phyloP scores from a whole-genome alignment of 768 basidiomycete genomes.

The Postia placenta region DNA sequence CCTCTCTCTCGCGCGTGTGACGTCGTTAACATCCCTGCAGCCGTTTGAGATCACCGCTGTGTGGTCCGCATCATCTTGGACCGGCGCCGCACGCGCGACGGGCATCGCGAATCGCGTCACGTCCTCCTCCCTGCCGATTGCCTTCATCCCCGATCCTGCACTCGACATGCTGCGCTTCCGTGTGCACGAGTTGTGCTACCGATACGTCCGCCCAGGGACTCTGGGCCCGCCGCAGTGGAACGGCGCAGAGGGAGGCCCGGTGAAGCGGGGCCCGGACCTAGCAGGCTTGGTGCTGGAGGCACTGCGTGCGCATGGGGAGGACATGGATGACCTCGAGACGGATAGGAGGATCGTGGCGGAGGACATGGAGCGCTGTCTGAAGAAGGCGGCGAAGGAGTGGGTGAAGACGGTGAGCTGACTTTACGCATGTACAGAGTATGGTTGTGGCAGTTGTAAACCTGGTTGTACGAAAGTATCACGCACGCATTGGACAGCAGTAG shows the following conservation, averaged over 20 bases:
- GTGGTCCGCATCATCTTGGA: slow-evolving; percentile 5
- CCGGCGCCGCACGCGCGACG: slow-evolving; percentile 5
- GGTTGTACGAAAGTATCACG: too few species aligned
- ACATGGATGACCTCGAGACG: slow-evolving; percentile 3
- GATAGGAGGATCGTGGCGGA: neutral
- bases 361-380: slow-evolving; percentile 3
- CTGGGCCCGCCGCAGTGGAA: neutral
- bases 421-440: too few species aligned
- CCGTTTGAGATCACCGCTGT: slow-evolving; percentile 4
- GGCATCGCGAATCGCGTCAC: slow-evolving; percentile 4
- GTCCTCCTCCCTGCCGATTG: neutral
- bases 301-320: neutral
- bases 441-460: too few species aligned
- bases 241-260: neutral
- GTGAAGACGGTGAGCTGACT: neutral
- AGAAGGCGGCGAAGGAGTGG: slow-evolving; percentile 6
- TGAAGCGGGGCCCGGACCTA: slow-evolving; percentile 4
- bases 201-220: neutral
- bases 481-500: too few species aligned
- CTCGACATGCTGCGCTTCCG: slow-evolving; percentile 2
- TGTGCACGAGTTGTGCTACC: slow-evolving; percentile 2
- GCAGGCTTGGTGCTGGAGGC: slow-evolving; percentile 1
- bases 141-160: neutral
- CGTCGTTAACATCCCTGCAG: neutral
- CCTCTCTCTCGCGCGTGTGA: neutral